A percentile compares a stretch with the other conserved stretches of the same genome.
Evolutionary conservation across 768 basidiomycete species (phyloP).

Genomic region (Mycena vulgaris): DNA sequence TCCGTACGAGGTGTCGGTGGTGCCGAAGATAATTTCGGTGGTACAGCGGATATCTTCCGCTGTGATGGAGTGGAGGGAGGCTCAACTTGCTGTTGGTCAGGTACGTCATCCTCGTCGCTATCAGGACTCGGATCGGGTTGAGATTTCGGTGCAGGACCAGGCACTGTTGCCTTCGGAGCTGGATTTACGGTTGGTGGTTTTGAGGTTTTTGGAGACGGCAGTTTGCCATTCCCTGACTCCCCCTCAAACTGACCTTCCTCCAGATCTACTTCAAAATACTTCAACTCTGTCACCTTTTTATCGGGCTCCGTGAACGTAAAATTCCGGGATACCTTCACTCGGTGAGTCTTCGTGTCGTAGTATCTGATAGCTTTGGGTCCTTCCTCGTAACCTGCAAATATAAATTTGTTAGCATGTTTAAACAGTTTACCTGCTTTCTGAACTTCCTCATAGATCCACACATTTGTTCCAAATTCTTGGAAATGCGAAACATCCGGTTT

Average conservation of each 20-base stretch:
- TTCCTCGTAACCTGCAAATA: slow-evolving; percentile 22
- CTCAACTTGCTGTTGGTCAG: neutral
- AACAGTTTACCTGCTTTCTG: slow-evolving; percentile 11
- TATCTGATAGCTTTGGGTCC: slow-evolving; percentile 19
- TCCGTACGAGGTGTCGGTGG: too few relatives aligned
- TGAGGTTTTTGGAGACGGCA: neutral
- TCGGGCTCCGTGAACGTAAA: too few relatives aligned
- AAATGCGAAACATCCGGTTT: slow-evolving; percentile 15
- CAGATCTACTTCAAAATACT: neutral
- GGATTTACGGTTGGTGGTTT: too few relatives aligned
- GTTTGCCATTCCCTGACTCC: slow-evolving; percentile 5
- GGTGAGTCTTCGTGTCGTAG: slow-evolving; percentile 14
- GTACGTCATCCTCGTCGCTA: neutral
- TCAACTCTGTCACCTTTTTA: neutral
- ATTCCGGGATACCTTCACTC: slow-evolving; percentile 1
- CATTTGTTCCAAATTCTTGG: slow-evolving; percentile 16
- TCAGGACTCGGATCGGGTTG: too few relatives aligned
- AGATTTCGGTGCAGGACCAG: too few relatives aligned
- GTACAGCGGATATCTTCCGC: too few relatives aligned
- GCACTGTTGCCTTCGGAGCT: too few relatives aligned
- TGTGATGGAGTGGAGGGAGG: neutral
- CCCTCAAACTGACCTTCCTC: neutral
- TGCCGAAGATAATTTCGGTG: too few relatives aligned
- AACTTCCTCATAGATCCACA: slow-evolving; percentile 20
- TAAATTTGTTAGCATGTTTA: slow-evolving; percentile 2